phyloP scores from a whole-genome alignment of 2,329 filamentous ascomycete genomes.

The Botrytis paeoniae region DNA sequence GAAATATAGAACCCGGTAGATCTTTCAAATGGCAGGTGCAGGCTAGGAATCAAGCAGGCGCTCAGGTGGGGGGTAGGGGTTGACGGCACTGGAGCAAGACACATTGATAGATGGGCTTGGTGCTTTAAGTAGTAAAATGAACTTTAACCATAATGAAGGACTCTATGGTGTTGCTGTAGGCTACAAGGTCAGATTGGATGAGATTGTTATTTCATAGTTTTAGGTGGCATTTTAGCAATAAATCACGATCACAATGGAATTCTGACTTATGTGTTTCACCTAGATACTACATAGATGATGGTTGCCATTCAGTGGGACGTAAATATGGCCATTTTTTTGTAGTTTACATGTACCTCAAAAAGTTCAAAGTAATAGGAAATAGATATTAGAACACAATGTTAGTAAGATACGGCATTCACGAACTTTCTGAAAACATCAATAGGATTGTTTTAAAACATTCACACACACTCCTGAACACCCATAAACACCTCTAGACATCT shows the following conservation, averaged over 20 bases:
- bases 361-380: not conserved
- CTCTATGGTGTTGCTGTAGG: not conserved
- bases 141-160: not conserved
- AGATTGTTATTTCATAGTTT: not conserved
- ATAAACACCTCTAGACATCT: not conserved
- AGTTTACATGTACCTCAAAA: not conserved
- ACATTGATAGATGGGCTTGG: not conserved
- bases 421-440: not conserved
- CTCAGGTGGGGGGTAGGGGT: too few species aligned
- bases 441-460: not conserved
- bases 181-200: not conserved
- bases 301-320: rapidly evolving
- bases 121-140: not conserved
- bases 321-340: rapidly evolving
- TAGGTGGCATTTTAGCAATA: not conserved
- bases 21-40: not conserved
- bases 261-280: not conserved
- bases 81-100: not conserved
- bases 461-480: not conserved
- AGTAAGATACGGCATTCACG: rapidly evolving
- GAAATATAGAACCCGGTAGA: not conserved
- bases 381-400: not conserved
- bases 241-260: not conserved
- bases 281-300: not conserved
- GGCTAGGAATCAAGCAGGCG: not conserved